Conservation (phyloP, 768 basidiomycete species). For the Lentinula lateritia region DNA sequence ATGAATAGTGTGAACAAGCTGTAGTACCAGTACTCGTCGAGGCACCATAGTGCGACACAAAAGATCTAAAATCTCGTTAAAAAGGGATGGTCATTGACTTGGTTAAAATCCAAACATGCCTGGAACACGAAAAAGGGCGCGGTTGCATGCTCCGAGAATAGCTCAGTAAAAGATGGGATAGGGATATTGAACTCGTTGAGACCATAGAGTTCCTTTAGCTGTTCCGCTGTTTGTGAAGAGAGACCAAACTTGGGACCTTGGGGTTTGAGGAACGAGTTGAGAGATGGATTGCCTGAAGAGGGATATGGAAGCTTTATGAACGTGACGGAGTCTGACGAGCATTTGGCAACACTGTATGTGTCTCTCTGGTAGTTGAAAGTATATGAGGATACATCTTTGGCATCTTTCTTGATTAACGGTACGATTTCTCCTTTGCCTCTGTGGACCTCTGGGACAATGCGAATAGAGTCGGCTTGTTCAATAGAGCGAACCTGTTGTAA, state of each 20-base stretch:
- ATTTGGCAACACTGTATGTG: constrained; percentile 71
- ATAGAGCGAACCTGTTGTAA: constrained; percentile 49
- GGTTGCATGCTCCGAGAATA: constrained; percentile 94
- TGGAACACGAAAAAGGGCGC: constrained; percentile 99
- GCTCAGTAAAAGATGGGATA: constrained; percentile 86
- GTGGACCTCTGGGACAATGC: constrained; percentile 74
- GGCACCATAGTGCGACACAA: constrained; percentile 94
- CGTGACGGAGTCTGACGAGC: constrained; percentile 35
- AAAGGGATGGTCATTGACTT: neutral
- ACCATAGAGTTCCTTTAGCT: constrained; percentile 68
- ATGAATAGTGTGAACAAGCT: constrained; percentile 97
- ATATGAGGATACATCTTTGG: constrained; percentile 55
- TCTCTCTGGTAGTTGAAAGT: constrained; percentile 95
- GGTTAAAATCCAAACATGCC: constrained; percentile 4
- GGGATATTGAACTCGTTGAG: constrained; percentile 97
- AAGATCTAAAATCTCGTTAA: constrained; percentile 42
- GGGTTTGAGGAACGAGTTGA: constrained; percentile 59
- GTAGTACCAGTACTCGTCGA: constrained; percentile 99
- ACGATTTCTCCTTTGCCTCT: constrained; percentile 91
- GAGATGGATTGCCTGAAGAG: constrained; percentile 60
- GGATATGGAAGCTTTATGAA: constrained; percentile 90
- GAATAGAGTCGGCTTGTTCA: constrained; percentile 73
- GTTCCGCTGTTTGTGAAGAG: constrained; percentile 36
- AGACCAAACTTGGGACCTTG: constrained; percentile 38
- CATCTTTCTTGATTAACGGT: constrained; percentile 55